These are phyloP conservation scores for Mycena belliarum DNA, from an alignment of 768 basidiomycete genomes.

Conservation along the genomic window DNA sequence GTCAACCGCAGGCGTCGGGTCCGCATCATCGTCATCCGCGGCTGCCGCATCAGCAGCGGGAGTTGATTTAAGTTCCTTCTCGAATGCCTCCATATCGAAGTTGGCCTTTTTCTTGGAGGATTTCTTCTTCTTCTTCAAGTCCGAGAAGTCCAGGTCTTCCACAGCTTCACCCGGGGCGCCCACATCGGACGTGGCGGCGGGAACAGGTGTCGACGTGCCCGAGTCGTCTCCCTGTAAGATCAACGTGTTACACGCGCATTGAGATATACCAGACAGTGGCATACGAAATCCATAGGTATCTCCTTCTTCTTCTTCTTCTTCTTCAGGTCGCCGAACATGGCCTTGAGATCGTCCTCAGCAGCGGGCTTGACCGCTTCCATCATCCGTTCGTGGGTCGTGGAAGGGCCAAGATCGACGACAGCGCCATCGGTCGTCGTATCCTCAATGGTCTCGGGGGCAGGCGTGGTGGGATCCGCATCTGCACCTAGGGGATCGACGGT, in stretches of 20 bases:
- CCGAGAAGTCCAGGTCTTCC: slow-evolving; percentile 91
- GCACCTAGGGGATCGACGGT: slow-evolving; percentile 82
- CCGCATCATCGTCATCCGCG: slow-evolving; percentile 57
- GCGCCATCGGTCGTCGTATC: slow-evolving; percentile 69
- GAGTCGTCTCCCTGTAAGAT: slow-evolving; percentile 59
- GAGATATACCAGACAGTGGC: slow-evolving; percentile 29
- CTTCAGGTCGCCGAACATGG: slow-evolving; percentile 87
- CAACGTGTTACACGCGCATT: neutral
- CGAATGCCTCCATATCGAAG: slow-evolving; percentile 90
- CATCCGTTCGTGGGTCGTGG: slow-evolving; percentile 77
- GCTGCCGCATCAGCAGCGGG: slow-evolving; percentile 56
- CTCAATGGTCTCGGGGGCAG: slow-evolving; percentile 74
- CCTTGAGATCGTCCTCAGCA: slow-evolving; percentile 73
- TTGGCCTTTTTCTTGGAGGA: slow-evolving; percentile 83
- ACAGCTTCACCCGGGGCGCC: slow-evolving; percentile 48
- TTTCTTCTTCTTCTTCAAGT: slow-evolving; percentile 97
- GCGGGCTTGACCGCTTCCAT: slow-evolving; percentile 48
- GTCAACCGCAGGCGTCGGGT: slow-evolving; percentile 61
- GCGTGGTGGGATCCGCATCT: slow-evolving; percentile 80
- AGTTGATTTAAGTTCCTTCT: slow-evolving; percentile 82
- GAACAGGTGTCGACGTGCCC: slow-evolving; percentile 62
- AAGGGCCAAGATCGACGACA: slow-evolving; percentile 73
- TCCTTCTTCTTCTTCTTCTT: slow-evolving; percentile 96
- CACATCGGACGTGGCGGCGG: slow-evolving; percentile 35
- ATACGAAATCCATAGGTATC: slow-evolving; percentile 78